Percentiles rank a stretch among this genome's conserved stretches.
phyloP scores from a whole-genome alignment of 805 yeast genomes.

The Pichia pseudocactophila region DNA sequence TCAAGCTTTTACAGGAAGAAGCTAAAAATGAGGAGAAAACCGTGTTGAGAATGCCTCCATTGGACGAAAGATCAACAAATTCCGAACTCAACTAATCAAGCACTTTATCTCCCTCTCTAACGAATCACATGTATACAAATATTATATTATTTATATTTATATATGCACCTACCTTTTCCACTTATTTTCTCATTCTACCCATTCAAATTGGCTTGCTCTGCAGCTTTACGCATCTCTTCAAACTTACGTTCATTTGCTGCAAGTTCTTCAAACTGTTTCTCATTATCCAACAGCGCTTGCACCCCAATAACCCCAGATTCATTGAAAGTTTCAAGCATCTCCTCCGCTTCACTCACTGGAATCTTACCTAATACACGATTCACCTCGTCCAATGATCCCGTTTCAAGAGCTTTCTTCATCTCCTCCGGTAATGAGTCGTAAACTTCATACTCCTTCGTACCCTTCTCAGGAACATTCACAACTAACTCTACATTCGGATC shows the following conservation, averaged over 20 bases:
- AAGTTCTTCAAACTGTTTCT: conserved; percentile 51
- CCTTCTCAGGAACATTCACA: conserved; percentile 60
- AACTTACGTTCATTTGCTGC: conserved; percentile 31
- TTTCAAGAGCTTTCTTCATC: conserved; percentile 70
- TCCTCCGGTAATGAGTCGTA: conserved; percentile 49
- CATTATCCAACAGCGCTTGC: conserved; percentile 66
- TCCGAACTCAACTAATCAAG: too few species aligned
- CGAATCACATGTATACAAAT: too few species aligned
- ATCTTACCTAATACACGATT: conserved; percentile 72
- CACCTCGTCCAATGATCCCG: conserved; percentile 65
- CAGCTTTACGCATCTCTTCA: conserved; percentile 9
- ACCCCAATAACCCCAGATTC: conserved; percentile 79
- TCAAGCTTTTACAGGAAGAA: conserved; percentile 58
- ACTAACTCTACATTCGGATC: conserved; percentile 74
- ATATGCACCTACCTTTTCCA: neutral
- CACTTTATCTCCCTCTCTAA: too few species aligned
- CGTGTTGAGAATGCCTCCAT: conserved; percentile 80
- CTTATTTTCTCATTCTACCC: neutral
- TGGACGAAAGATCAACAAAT: conserved; percentile 21
- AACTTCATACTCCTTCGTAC: conserved; percentile 40
- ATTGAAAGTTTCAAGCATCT: conserved; percentile 61
- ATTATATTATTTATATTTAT: conserved; percentile 2
- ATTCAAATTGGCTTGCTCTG: conserved; percentile 8
- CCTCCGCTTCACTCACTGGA: conserved; percentile 73
- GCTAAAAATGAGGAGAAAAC: conserved; percentile 65